Evolutionary conservation across 306 rosid genomes (phyloP).

Genomic region (Vachellia collinsii): DNA sequence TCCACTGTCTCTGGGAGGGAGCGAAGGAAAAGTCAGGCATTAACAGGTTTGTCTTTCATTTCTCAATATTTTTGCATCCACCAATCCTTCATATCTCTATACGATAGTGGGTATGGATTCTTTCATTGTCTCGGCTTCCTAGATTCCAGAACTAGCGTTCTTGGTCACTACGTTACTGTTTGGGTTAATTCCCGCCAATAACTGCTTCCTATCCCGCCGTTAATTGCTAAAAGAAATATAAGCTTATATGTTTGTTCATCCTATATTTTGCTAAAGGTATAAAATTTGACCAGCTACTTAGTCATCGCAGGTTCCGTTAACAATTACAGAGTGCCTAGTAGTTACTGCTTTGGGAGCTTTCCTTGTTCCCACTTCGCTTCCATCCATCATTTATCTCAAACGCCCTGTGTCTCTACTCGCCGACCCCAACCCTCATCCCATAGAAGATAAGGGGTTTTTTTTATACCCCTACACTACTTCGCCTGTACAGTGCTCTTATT

Average conservation of each 20-base stretch:
- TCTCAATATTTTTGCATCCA: background rate
- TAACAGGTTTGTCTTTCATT: slow-evolving; percentile 17
- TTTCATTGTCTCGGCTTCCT: background rate
- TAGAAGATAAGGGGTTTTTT: background rate
- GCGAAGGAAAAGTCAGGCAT: slow-evolving; percentile 12
- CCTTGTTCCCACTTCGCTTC: background rate
- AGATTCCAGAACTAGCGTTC: background rate
- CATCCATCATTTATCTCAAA: background rate
- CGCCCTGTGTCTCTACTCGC: background rate
- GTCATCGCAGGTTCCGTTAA: background rate
- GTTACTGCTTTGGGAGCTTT: background rate
- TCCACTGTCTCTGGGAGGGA: background rate
- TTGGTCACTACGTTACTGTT: background rate
- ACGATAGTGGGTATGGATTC: background rate
- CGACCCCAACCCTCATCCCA: background rate
- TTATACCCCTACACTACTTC: background rate
- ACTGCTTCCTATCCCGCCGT: background rate
- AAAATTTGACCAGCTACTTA: background rate
- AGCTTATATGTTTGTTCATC: background rate
- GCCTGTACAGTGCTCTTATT: background rate
- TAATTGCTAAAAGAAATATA: background rate
- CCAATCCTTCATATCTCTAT: background rate
- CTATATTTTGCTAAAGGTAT: background rate
- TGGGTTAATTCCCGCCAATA: background rate
- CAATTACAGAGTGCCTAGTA: background rate